Conservation (phyloP, 139 green algal species). For the Tetradesmus obliquus region DNA sequence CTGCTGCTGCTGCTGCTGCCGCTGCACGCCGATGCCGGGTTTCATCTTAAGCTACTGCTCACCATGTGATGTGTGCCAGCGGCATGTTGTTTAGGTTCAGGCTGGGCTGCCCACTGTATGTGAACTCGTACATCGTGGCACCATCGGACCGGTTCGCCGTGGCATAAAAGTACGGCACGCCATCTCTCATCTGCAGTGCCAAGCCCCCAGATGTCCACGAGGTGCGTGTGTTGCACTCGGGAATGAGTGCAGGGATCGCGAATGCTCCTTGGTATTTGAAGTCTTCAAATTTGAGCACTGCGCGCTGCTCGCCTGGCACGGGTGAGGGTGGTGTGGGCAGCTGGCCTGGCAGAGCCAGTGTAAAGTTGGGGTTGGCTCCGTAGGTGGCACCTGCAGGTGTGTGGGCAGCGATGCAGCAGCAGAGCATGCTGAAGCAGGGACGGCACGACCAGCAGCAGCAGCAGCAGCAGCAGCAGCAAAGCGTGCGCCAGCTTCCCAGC, state of each 20-base stretch:
- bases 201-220: not conserved
- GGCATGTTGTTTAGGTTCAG: not conserved
- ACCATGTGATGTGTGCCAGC: not conserved
- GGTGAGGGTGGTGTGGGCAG: not conserved
- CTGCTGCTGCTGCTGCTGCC: no score
- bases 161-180: not conserved
- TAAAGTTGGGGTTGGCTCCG: not conserved
- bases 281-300: not conserved
- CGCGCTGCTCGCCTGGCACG: not conserved
- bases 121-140: not conserved
- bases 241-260: not conserved
- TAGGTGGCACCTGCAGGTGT: not conserved
- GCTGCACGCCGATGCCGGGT: no score
- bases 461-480: no score
- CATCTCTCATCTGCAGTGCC: not conserved
- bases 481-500: no score
- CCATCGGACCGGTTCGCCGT: not conserved
- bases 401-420: no score
- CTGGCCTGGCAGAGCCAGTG: not conserved
- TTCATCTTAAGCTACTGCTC: not conserved
- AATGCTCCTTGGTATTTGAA: not conserved
- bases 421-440: no score
- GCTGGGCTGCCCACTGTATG: not conserved
- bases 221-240: not conserved
- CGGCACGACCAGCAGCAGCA: no score